Percentiles rank a stretch among this genome's conserved stretches.
phyloP scores from a whole-genome alignment of 2,329 filamentous ascomycete species.

The Aureobasidium sp. region DNA sequence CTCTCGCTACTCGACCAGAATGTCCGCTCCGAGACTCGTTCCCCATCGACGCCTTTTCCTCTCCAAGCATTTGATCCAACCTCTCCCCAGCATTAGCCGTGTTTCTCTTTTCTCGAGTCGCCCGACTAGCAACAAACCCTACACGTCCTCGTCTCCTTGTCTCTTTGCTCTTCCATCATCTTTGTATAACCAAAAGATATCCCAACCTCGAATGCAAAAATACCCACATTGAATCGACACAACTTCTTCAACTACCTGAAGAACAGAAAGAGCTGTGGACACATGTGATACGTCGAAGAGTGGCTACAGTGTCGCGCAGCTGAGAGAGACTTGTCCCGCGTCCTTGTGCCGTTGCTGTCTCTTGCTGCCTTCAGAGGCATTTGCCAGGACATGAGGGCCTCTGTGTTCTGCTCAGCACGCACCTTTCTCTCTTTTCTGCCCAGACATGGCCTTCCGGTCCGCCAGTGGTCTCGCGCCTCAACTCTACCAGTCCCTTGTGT shows the following conservation, averaged over 20 bases:
- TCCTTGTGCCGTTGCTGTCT: not conserved
- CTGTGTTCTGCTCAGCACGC: not conserved
- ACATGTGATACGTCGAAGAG: not conserved
- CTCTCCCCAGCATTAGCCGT: not conserved
- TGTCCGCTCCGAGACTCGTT: not conserved
- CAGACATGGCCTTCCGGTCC: not conserved
- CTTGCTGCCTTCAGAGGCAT: not conserved
- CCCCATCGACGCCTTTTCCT: not conserved
- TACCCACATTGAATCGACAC: not conserved
- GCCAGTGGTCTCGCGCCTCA: not conserved
- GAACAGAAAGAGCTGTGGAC: not conserved
- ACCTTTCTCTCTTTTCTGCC: not conserved
- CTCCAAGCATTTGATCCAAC: not conserved
- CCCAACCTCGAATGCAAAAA: not conserved
- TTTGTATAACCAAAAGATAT: not conserved
- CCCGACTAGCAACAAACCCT: not conserved
- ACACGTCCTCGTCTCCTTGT: not conserved
- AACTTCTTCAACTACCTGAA: not conserved
- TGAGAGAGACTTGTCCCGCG: not conserved
- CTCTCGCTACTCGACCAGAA: not conserved
- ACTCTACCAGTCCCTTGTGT: not conserved
- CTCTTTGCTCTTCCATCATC: not conserved
- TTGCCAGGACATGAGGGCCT: not conserved
- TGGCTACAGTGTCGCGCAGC: not conserved
- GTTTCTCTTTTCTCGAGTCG: not conserved